Conservation (phyloP, 495 filamentous ascomycete genomes). For the Penicillium paradoxum region DNA sequence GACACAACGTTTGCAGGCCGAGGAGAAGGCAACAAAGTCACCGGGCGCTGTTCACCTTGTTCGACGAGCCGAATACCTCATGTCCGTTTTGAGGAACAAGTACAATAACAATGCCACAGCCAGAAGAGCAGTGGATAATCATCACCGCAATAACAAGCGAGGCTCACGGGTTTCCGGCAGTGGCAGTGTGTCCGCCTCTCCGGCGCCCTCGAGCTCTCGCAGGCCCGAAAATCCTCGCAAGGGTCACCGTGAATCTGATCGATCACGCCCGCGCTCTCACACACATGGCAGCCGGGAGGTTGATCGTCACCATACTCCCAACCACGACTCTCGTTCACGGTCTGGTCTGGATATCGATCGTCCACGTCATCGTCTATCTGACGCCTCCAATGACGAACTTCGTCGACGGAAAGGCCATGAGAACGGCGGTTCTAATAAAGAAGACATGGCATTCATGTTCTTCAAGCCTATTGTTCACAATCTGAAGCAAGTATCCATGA, state of each 20-base stretch:
- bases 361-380: constrained; percentile 34
- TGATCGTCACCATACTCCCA: constrained; percentile 44
- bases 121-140: constrained; percentile 80
- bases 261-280: constrained; percentile 44
- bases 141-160: constrained; percentile 82
- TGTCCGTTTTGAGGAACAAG: constrained; percentile 81
- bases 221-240: constrained; percentile 28
- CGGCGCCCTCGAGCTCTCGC: constrained; percentile 41
- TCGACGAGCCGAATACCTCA: constrained; percentile 86
- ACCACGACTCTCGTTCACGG: constrained; percentile 34
- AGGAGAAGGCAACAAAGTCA: constrained; percentile 74
- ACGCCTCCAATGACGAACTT: constrained; percentile 38
- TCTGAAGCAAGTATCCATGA: constrained; percentile 51
- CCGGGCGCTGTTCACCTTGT: constrained; percentile 96
- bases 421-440: constrained; percentile 38
- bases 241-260: constrained; percentile 48
- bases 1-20: constrained; percentile 74
- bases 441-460: constrained; percentile 52
- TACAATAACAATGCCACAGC: constrained; percentile 60
- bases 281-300: constrained; percentile 43
- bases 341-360: constrained; percentile 33
- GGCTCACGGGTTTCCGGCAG: constrained; percentile 39
- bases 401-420: constrained; percentile 41
- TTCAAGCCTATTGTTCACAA: constrained; percentile 58
- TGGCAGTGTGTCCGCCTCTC: constrained; percentile 49